Evolutionary conservation across 2,329 filamentous ascomycete species (phyloP), one percentile per base, ranked within the genome.

Genomic region (Cytospora leucostoma): DNA sequence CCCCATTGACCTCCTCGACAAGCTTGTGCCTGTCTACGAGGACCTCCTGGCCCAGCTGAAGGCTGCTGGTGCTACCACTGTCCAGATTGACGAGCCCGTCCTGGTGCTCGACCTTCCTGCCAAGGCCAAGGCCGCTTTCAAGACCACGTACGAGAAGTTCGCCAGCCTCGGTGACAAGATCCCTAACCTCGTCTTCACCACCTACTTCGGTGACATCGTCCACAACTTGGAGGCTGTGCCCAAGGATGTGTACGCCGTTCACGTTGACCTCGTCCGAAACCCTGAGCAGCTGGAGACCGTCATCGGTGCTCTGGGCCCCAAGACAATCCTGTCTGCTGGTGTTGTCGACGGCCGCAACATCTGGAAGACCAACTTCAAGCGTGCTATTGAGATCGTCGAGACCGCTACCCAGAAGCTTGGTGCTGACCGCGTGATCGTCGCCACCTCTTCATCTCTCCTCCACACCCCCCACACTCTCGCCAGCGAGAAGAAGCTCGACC

Each of bases 361-460:
- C 85, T 99, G 95, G 95, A 99, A 99, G 91, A 97, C 93, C 82
- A 96, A 98, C 89, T 90, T 97, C 83, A 91, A 96, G 87, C 88
- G 87, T 73, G 93, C 95, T 74, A 96, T 99, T 69, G 93, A 95
- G 84, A 87, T 83, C 68, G 90, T 95, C 67, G 92, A 98, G 87
- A 83, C 87, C 65, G 95, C 94, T 69, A 83, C 98, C 73, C 92
- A 97, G 84, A 86, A 96, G 84, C 88, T 99, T 68, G 94, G 95
- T 82, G 94, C 97, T 86, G 93, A 98, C 71, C 92, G 95, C 76
- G 94, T 99, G 78, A 91, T 99, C 71, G 92, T 97, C 71, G 91
- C 95, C 75, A 97, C 93, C 71, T 98, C 95, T 75, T 95, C 90
- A 84, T 98, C 95, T 71, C 92, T 99, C 72, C 91, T 99, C 68